Conservation (phyloP, 306 rosid genomes). For the Cicer cuneatum region DNA sequence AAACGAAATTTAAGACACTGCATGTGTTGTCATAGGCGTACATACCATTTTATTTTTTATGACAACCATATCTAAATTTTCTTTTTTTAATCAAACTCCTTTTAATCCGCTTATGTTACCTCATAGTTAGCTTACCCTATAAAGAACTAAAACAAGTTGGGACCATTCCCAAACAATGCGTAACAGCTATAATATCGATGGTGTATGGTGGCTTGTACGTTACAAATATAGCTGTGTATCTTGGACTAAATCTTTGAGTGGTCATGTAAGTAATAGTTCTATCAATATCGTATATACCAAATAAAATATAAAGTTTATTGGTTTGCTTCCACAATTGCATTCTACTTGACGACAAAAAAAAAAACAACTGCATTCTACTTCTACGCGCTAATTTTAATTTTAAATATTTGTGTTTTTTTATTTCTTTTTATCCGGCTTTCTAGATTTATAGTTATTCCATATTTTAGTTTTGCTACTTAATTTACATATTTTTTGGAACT, state of each 20-base stretch:
- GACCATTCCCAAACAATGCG: conserved; percentile 24
- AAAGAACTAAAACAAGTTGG: not conserved
- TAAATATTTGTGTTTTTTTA: too few relatives aligned
- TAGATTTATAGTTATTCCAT: too few relatives aligned
- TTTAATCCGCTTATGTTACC: not conserved
- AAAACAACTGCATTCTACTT: too few relatives aligned
- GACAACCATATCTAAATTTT: conserved; percentile 14
- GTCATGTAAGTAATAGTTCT: not conserved
- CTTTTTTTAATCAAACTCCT: not conserved
- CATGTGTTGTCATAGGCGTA: conserved; percentile 33
- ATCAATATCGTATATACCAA: not conserved
- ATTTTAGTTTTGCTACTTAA: too few relatives aligned
- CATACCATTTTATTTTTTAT: not conserved
- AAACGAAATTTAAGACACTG: not conserved
- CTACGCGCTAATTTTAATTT: too few relatives aligned
- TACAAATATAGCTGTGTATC: not conserved
- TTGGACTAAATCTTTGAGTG: not conserved
- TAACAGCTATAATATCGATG: not conserved
- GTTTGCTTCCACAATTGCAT: conserved; percentile 8
- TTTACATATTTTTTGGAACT: too few relatives aligned
- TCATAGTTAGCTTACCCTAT: conserved; percentile 9
- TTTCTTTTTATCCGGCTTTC: too few relatives aligned
- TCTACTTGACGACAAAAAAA: not conserved
- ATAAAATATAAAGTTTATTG: not conserved
- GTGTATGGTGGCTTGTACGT: not conserved